These are phyloP conservation scores for Phoma herbarum DNA, from an alignment of 2,329 filamentous ascomycete species.

Conservation along the genomic window DNA sequence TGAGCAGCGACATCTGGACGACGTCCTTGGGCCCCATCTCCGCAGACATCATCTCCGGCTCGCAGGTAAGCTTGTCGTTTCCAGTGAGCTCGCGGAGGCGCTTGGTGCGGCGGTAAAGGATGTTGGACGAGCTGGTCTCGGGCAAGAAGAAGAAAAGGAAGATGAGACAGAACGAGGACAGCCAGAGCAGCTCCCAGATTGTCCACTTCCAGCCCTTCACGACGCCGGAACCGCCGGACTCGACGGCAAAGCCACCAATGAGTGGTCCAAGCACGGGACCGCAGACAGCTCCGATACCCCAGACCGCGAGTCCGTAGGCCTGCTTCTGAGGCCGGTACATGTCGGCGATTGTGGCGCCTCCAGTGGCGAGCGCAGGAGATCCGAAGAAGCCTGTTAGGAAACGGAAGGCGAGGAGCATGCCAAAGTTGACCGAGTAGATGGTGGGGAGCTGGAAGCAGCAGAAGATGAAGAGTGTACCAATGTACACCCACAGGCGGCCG, in stretches of 20 bases:
- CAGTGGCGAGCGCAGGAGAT: conserved; percentile 57
- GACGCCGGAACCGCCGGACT: conserved; percentile 25
- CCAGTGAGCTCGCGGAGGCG: conserved; percentile 55
- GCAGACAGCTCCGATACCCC: conserved; percentile 53
- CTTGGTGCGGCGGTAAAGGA: conserved; percentile 52
- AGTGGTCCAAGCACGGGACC: conserved; percentile 56
- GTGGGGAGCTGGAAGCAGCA: conserved; percentile 59
- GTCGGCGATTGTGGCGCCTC: conserved; percentile 57
- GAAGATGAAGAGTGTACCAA: conserved; percentile 51
- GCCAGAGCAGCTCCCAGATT: conserved; percentile 56
- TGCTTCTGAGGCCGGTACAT: conserved; percentile 54
- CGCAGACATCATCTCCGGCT: conserved; percentile 52
- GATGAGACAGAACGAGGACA: conserved; percentile 51
- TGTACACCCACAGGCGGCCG: conserved; percentile 54
- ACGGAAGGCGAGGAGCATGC: conserved; percentile 61
- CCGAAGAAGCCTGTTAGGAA: conserved; percentile 61
- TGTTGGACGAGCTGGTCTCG: conserved; percentile 54
- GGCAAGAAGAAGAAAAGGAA: conserved; percentile 54
- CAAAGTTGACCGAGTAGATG: conserved; percentile 58
- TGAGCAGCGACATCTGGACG: conserved; percentile 52
- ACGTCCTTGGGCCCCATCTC: conserved; percentile 51
- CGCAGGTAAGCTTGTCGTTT: conserved; percentile 50
- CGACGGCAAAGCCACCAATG: conserved; percentile 54
- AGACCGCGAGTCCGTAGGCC: conserved; percentile 53
- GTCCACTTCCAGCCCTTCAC: conserved; percentile 54